These are phyloP conservation scores for Apiospora hydei DNA, from an alignment of 2,329 filamentous ascomycete species.

Conservation along the genomic window DNA sequence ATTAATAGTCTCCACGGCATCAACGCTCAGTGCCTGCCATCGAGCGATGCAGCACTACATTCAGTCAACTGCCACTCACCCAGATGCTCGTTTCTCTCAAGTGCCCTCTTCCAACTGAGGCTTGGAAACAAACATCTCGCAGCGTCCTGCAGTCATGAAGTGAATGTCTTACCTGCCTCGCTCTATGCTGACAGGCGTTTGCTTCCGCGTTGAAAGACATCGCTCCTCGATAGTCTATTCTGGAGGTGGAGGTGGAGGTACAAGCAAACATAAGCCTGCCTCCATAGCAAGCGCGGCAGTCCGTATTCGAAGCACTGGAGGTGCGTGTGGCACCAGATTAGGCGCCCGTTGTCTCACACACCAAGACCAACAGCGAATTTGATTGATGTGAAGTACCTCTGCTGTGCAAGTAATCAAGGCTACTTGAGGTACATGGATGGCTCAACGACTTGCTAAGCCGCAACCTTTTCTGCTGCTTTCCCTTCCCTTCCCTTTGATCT, in stretches of 20 bases:
- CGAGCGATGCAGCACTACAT: background rate
- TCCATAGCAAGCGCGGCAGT: background rate
- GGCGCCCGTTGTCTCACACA: conserved; percentile 18
- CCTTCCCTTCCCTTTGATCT: background rate
- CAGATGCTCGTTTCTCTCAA: background rate
- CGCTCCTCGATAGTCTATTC: background rate
- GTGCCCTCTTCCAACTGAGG: background rate
- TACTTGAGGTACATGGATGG: background rate
- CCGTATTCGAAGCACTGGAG: background rate
- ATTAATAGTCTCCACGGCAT: conserved; percentile 12
- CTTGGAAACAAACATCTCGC: conserved; percentile 5
- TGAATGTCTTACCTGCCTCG: background rate
- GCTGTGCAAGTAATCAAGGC: background rate
- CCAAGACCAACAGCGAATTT: background rate
- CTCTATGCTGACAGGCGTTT: background rate
- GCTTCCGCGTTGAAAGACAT: background rate
- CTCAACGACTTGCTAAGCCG: background rate
- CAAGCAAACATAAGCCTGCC: background rate
- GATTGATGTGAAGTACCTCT: background rate
- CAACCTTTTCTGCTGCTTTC: background rate
- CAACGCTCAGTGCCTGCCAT: background rate
- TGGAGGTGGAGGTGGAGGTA: background rate
- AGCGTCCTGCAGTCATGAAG: background rate
- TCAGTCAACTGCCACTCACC: background rate
- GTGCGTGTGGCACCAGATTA: background rate